Percentiles rank a stretch among this genome's conserved stretches.
Evolutionary conservation across 257 asterid genomes (phyloP).

Genomic region (Scutellaria minor): DNA sequence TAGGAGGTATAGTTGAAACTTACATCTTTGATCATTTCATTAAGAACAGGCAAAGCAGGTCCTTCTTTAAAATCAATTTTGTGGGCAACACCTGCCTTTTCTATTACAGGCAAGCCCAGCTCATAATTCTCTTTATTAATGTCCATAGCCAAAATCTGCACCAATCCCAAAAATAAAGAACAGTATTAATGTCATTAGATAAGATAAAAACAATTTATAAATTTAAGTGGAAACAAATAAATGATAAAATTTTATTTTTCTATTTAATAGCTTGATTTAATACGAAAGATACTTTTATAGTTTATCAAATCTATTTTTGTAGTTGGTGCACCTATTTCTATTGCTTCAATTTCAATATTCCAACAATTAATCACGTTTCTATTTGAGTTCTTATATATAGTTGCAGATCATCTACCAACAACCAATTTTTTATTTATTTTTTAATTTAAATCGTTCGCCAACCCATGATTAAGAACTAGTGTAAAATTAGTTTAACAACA

Average conservation of each 20-base stretch:
- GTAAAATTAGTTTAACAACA: neutral
- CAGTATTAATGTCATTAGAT: neutral
- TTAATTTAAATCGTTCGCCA: no score
- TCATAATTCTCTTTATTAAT: conserved; percentile 77
- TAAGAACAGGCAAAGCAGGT: conserved; percentile 39
- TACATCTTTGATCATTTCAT: conserved; percentile 34
- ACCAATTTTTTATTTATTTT: no score
- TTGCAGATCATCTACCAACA: no score
- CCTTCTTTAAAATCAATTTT: conserved; percentile 70
- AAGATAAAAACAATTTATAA: neutral
- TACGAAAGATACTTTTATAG: no score
- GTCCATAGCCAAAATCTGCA: conserved; percentile 95
- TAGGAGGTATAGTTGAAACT: neutral
- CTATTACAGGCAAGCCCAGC: conserved; percentile 70
- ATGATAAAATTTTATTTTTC: neutral
- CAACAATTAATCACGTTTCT: neutral
- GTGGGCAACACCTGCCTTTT: conserved; percentile 86
- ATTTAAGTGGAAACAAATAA: no score
- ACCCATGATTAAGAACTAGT: neutral
- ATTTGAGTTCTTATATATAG: no score
- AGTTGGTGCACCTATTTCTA: neutral
- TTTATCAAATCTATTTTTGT: no score
- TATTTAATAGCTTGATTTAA: neutral
- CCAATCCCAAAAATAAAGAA: neutral
- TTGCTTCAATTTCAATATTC: conserved; percentile 5